Conservation (phyloP, 495 filamentous ascomycete genomes). For the Neurospora terricola region DNA sequence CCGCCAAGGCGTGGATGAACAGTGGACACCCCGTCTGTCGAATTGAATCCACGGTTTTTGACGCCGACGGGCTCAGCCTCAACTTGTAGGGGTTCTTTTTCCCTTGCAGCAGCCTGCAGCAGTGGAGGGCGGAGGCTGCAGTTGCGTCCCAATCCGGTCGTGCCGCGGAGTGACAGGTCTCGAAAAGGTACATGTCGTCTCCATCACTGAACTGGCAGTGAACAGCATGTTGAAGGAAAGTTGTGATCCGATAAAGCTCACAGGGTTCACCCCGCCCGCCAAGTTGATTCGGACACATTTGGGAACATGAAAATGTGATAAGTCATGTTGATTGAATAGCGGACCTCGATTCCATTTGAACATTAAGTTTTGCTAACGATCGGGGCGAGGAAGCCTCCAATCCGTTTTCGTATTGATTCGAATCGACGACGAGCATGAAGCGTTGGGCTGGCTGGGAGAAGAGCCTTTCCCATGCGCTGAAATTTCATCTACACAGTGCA, state of each 20-base stretch:
- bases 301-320: not conserved
- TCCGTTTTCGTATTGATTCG: not conserved
- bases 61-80: not conserved
- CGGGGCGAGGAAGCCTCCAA: not conserved
- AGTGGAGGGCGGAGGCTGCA: not conserved
- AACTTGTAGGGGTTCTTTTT: not conserved
- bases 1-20: not conserved
- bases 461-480: not conserved
- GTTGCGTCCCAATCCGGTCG: not conserved
- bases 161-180: not conserved
- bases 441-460: not conserved
- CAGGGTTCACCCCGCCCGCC: not conserved
- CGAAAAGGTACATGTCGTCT: not conserved
- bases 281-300: not conserved
- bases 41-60: not conserved
- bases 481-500: not conserved
- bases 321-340: not conserved
- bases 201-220: not conserved
- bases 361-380: not conserved
- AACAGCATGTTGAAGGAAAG: not conserved
- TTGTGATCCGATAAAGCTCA: not conserved
- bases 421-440: not conserved
- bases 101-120: not conserved
- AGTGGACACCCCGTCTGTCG: not conserved
- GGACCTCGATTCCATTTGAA: not conserved